Evolutionary conservation across 164 flowering plant species (phyloP).

Genomic region (Umbellularia californica): DNA sequence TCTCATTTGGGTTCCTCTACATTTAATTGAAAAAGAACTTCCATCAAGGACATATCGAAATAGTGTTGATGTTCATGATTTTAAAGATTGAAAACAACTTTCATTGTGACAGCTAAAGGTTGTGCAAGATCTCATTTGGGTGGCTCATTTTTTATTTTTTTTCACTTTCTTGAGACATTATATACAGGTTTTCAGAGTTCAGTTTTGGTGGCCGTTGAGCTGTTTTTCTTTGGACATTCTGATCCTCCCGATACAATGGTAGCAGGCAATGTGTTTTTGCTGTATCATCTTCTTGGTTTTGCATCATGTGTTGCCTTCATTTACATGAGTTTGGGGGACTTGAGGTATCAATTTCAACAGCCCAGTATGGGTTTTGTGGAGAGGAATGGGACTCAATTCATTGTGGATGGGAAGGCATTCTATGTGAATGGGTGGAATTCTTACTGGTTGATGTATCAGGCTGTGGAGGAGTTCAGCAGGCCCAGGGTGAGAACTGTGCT

Average conservation of each 20-base stretch:
- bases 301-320: conserved; percentile 59
- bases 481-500: conserved; percentile 63
- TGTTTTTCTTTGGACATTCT: not conserved
- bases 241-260: conserved; percentile 25
- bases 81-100: not conserved
- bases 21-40: not conserved
- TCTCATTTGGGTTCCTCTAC: conserved; percentile 7
- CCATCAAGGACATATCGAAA: conserved; percentile 2
- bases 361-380: conserved; percentile 54
- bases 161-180: not conserved
- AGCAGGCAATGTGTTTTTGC: conserved; percentile 41
- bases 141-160: not conserved
- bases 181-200: not conserved
- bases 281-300: conserved; percentile 69
- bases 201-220: not conserved
- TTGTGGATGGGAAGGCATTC: conserved; percentile 59
- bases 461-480: conserved; percentile 54
- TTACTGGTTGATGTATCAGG: conserved; percentile 90
- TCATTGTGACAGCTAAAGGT: conserved; percentile 15
- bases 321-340: conserved; percentile 63
- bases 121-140: conserved; percentile 7
- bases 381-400: conserved; percentile 72
- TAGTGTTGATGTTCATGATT: conserved; percentile 5
- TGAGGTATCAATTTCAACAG: conserved; percentile 21
- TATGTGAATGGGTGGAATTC: conserved; percentile 96